A percentile compares a stretch with the other conserved stretches of the same genome.
phyloP scores from a whole-genome alignment of 169 alveolate genomes.

The Toxoplasma gondii region DNA sequence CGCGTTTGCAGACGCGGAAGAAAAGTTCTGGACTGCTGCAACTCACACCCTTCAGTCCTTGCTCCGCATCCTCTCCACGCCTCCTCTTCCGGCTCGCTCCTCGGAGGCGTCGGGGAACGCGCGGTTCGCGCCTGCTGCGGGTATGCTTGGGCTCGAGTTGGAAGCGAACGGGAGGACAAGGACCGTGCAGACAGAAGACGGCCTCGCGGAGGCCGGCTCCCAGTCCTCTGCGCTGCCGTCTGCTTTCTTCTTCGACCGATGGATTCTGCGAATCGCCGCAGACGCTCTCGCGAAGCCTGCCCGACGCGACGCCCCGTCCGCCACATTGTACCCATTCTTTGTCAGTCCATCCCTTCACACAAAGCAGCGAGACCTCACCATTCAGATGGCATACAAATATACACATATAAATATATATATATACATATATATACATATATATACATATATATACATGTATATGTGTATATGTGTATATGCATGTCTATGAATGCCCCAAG shows the following conservation, averaged over 20 bases:
- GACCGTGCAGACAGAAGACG: not conserved
- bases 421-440: not conserved
- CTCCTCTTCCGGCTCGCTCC: not conserved
- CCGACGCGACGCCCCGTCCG: not conserved
- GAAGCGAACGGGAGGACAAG: not conserved
- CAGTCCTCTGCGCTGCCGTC: not conserved
- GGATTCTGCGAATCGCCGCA: slow-evolving; percentile 11
- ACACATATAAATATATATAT: not conserved
- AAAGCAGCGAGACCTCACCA: not conserved
- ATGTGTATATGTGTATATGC: no score
- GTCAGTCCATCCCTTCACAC: not conserved
- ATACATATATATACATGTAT: not conserved
- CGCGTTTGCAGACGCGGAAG: not conserved
- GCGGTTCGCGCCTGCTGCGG: not conserved
- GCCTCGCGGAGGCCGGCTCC: not conserved
- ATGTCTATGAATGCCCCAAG: no score
- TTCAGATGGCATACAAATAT: not conserved
- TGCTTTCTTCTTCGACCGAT: slow-evolving; percentile 17
- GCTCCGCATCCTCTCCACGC: not conserved
- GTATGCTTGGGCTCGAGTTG: not conserved
- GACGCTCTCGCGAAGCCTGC: not conserved
- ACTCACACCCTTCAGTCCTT: not conserved
- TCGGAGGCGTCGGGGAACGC: not conserved
- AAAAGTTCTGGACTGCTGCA: not conserved
- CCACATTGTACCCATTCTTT: slow-evolving; percentile 2